Percentiles rank a stretch among this genome's conserved stretches.
Conservation (phyloP, 2,329 filamentous ascomycete species). For the Colletotrichum brevisporum region DNA sequence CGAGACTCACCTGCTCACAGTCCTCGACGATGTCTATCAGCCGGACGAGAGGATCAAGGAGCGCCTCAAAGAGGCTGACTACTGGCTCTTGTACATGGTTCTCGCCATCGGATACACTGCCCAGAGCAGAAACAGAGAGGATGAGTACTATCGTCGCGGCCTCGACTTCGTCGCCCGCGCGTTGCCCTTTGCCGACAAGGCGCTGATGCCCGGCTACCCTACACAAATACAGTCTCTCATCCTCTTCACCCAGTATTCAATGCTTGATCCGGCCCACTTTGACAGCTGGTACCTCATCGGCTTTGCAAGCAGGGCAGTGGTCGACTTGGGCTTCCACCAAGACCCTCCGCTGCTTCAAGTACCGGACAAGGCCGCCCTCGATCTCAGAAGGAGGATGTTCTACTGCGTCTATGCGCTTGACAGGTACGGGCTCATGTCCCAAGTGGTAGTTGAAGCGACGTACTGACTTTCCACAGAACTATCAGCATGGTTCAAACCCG, state of each 20-base stretch:
- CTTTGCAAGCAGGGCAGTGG: constrained; percentile 86
- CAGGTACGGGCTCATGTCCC: constrained; percentile 66
- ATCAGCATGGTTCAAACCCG: constrained; percentile 91
- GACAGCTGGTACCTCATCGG: constrained; percentile 96
- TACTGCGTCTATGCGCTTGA: constrained; percentile 93
- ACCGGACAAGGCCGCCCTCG: constrained; percentile 77
- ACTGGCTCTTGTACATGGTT: constrained; percentile 91
- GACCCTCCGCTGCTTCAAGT: constrained; percentile 82
- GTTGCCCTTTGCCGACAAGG: constrained; percentile 83
- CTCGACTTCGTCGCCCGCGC: constrained; percentile 74
- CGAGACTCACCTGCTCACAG: constrained; percentile 82
- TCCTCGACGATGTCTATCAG: constrained; percentile 86
- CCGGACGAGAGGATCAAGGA: constrained; percentile 68
- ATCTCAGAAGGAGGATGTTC: constrained; percentile 86
- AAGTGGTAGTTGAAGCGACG: not conserved
- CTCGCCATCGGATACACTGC: constrained; percentile 85
- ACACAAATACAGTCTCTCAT: constrained; percentile 90
- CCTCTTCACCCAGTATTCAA: constrained; percentile 88
- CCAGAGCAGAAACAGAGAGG: constrained; percentile 78
- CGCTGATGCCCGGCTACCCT: constrained; percentile 87
- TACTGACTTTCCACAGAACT: constrained; percentile 64
- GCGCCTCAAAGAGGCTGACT: constrained; percentile 75
- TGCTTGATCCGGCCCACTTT: constrained; percentile 91
- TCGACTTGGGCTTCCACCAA: constrained; percentile 94
- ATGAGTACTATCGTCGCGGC: constrained; percentile 72